Evolutionary conservation across 106 monocot genomes (phyloP), one percentile per base, ranked within the genome.

Genomic region (Alisma plantagoaquatica): DNA sequence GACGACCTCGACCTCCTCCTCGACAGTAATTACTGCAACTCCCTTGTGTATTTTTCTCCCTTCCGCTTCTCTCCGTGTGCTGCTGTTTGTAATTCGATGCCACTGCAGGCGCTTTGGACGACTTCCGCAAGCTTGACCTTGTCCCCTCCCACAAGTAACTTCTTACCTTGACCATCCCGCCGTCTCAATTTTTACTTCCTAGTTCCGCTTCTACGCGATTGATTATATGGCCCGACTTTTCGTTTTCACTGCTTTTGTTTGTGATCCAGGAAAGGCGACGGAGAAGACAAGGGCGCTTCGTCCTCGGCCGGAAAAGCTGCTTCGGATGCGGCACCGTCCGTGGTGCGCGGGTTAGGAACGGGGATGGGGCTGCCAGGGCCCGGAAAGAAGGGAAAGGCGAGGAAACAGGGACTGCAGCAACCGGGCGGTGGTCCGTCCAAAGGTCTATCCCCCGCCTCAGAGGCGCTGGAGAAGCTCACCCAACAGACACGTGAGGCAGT

Each of bases 21-120:
- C 32, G 69, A 69, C 61, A 69, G 69, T 69, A 69, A 68, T 21
- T 19, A 31, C n/a, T n/a, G n/a, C n/a, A n/a, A n/a, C n/a, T n/a
- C n/a, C n/a, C n/a, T n/a, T n/a, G n/a, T n/a, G n/a, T n/a, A n/a
- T n/a, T n/a, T n/a, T n/a, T n/a, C n/a, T n/a, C n/a, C n/a, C n/a
- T n/a, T n/a, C n/a, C n/a, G n/a, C n/a, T n/a, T n/a, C n/a, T n/a
- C n/a, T n/a, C 19, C 16, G 29, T 29, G 21, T 11, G 23, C n/a
- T 11, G 18, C 19, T 46, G 17, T 27, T 25, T n/a, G n/a, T n/a
- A n/a, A 18, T 43, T 1, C 24, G 24, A 12, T 23, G 2, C 18
- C 12, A 4, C 23, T 51, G 31, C 69, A 69, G 69, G 69, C 41
- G 69, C 69, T 53, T 19, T 69, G 17, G 69, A 54, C 25, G 69